These are phyloP conservation scores for Tolypocladium inflatum DNA, from an alignment of 2,329 filamentous ascomycete genomes.

Conservation along the genomic window DNA sequence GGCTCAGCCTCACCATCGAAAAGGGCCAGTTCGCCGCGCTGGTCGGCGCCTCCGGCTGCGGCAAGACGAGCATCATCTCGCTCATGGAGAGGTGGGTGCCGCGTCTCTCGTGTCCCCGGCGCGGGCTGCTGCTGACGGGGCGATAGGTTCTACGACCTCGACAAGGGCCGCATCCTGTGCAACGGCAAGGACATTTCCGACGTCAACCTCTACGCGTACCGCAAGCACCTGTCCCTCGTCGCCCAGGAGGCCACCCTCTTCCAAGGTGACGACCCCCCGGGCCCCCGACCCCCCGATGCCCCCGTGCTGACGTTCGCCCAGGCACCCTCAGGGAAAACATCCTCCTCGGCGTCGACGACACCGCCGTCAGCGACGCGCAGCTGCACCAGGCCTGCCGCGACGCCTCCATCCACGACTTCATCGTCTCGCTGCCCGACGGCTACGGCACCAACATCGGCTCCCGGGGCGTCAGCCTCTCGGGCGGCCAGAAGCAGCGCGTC, in stretches of 20 bases:
- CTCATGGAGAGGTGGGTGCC: conserved; percentile 40
- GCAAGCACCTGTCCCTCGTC: conserved; percentile 58
- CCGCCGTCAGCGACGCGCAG: conserved; percentile 39
- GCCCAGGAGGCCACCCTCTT: conserved; percentile 68
- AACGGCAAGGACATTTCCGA: conserved; percentile 50
- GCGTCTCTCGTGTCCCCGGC: neutral
- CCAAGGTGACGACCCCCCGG: conserved; percentile 34
- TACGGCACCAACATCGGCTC: conserved; percentile 61
- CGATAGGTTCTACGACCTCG: conserved; percentile 57
- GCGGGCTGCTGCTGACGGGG: neutral
- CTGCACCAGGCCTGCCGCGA: conserved; percentile 45
- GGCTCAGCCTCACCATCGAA: conserved; percentile 53
- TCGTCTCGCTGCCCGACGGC: conserved; percentile 55
- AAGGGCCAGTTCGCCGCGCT: conserved; percentile 63
- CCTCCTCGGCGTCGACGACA: conserved; percentile 50
- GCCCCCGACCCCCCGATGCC: neutral
- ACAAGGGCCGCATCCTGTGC: conserved; percentile 53
- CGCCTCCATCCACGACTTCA: conserved; percentile 64
- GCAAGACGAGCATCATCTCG: conserved; percentile 63
- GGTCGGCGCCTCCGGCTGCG: conserved; percentile 61
- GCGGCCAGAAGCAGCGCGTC: conserved; percentile 64
- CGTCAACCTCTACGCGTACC: conserved; percentile 53
- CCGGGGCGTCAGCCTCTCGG: conserved; percentile 55
- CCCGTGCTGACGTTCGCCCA: conserved; percentile 3
- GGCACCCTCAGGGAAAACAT: conserved; percentile 61